phyloP scores from a whole-genome alignment of 257 asterid species.

The Nicotiana benthamiana region DNA sequence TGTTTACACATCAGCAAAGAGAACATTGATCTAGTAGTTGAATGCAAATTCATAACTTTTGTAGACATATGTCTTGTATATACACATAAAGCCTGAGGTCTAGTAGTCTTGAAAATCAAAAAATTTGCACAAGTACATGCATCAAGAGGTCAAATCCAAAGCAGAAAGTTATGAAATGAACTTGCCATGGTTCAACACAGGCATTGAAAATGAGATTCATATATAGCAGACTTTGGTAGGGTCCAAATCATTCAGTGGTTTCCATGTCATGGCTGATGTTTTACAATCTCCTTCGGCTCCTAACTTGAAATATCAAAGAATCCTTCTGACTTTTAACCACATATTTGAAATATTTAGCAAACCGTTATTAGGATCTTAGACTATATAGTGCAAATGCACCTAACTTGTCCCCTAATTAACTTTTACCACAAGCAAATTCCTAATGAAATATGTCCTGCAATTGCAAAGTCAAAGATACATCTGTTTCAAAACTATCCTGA shows the following conservation, averaged over 20 bases:
- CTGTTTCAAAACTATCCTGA: not conserved
- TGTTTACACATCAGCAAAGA: too few relatives aligned
- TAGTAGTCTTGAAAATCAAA: not conserved
- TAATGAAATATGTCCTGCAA: constrained; percentile 4
- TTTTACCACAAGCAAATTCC: not conserved
- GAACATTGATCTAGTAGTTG: too few relatives aligned
- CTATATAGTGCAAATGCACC: constrained; percentile 28
- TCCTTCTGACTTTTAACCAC: not conserved
- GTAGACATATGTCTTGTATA: too few relatives aligned
- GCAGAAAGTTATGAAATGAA: not conserved
- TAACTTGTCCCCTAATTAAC: constrained; percentile 9
- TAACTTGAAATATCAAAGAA: not conserved
- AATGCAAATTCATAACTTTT: too few relatives aligned
- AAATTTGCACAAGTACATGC: not conserved
- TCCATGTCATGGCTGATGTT: not conserved
- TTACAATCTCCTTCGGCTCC: not conserved
- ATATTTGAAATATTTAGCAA: not conserved
- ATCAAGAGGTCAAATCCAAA: not conserved
- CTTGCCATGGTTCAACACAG: not conserved
- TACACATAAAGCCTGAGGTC: not conserved
- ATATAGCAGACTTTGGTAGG: not conserved
- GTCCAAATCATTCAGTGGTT: not conserved
- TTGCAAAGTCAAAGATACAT: not conserved
- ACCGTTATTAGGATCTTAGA: not conserved
- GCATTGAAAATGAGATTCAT: not conserved